Conservation (phyloP, 225 moss, liverwort and hornwort species). For the Anthoceros angustus region DNA sequence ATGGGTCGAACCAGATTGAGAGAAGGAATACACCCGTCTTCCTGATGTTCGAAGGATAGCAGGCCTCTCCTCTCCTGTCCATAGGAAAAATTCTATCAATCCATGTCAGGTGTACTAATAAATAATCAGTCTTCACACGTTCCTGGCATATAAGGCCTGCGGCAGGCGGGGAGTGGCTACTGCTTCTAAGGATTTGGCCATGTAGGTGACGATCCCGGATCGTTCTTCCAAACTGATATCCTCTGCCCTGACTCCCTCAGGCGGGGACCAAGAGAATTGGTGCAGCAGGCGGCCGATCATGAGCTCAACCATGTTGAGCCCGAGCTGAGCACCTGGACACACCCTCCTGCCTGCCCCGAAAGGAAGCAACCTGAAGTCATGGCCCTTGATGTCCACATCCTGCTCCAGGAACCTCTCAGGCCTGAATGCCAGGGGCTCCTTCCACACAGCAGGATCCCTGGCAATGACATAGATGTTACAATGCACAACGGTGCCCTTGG, state of each 20-base stretch:
- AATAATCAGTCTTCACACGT: no score
- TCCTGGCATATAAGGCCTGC: slow-evolving; percentile 22
- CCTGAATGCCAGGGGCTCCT: slow-evolving; percentile 39
- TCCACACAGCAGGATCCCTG: slow-evolving; percentile 52
- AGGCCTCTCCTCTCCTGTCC: no score
- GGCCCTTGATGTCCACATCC: slow-evolving; percentile 76
- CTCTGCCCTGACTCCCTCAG: slow-evolving; percentile 13
- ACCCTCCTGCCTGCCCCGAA: slow-evolving; percentile 80
- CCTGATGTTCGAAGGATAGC: no score
- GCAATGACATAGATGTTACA: slow-evolving; percentile 81
- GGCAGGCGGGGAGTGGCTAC: slow-evolving; percentile 45
- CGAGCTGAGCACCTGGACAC: slow-evolving; percentile 84
- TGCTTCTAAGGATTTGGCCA: slow-evolving; percentile 56
- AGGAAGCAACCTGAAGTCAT: slow-evolving; percentile 68
- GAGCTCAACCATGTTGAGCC: slow-evolving; percentile 60
- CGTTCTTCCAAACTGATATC: slow-evolving; percentile 46
- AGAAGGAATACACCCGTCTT: no score
- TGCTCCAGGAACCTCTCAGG: slow-evolving; percentile 79
- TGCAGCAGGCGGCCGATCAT: slow-evolving; percentile 79
- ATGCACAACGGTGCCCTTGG: slow-evolving; percentile 56
- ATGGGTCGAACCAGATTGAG: no score
- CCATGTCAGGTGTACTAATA: no score
- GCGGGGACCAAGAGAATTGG: slow-evolving; percentile 52
- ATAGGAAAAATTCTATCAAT: no score
- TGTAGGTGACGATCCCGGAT: slow-evolving; percentile 88